Evolutionary conservation across 495 filamentous ascomycete genomes (phyloP).

Genomic region (Neurospora pannonica): DNA sequence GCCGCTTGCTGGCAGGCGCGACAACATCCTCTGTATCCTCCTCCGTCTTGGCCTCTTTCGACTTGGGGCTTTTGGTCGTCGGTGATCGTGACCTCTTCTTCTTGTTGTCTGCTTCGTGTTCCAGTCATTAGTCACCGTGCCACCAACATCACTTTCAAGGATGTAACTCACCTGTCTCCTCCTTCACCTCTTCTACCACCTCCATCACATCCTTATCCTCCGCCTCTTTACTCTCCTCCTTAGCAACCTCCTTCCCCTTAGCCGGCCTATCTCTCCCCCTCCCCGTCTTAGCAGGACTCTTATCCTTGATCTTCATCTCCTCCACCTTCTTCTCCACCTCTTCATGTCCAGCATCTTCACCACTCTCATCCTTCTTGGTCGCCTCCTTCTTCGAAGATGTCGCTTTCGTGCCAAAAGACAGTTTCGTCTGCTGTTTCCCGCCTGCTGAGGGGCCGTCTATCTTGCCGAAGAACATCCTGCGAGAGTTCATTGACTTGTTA

Average conservation of each 20-base stretch:
- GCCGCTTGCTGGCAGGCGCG: conserved; percentile 45
- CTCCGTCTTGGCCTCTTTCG: conserved; percentile 18
- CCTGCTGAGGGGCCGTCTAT: conserved; percentile 43
- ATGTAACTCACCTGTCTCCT: neutral
- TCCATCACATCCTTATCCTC: conserved; percentile 21
- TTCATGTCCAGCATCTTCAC: conserved; percentile 8
- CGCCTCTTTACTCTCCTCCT: conserved; percentile 11
- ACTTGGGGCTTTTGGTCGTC: conserved; percentile 4
- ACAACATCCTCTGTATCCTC: conserved; percentile 38
- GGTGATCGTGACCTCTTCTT: conserved; percentile 25
- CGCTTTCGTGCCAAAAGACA: conserved; percentile 53
- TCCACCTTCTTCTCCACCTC: conserved; percentile 22
- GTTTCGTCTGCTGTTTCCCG: conserved; percentile 62
- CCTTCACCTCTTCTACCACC: neutral
- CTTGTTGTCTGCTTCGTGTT: conserved; percentile 22
- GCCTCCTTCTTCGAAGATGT: conserved; percentile 16
- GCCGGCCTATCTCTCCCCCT: neutral
- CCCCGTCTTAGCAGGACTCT: neutral
- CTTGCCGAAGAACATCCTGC: conserved; percentile 61
- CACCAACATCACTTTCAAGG: neutral
- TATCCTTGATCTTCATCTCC: conserved; percentile 13
- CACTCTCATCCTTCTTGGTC: conserved; percentile 14
- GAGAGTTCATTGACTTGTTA: conserved; percentile 2
- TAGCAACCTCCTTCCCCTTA: neutral
- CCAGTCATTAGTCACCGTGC: neutral